A percentile compares a stretch with the other conserved stretches of the same genome.
Evolutionary conservation across 148 eudicot genomes (phyloP).

Genomic region (Polygonum maritimum): DNA sequence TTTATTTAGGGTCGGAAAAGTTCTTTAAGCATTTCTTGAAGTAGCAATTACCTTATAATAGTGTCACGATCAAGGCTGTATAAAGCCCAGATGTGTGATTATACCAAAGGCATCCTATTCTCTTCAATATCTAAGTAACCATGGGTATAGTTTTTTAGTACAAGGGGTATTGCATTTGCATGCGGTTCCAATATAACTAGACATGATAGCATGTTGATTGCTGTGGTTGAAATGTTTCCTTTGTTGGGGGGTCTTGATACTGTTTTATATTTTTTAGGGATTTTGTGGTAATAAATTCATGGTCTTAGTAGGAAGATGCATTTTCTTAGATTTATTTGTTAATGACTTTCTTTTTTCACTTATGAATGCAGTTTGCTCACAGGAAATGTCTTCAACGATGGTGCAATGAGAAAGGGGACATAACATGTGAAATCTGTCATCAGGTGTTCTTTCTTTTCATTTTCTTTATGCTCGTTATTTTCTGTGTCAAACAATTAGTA

Average conservation of each 20-base stretch:
- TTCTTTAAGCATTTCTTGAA: neutral
- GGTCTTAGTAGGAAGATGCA: neutral
- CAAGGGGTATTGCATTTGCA: neutral
- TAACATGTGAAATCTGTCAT: slow-evolving; percentile 78
- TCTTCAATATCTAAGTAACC: neutral
- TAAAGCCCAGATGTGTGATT: neutral
- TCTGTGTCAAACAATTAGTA: neutral
- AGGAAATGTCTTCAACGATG: slow-evolving; percentile 80
- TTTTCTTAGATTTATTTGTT: slow-evolving; percentile 7
- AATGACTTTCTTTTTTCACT: slow-evolving; percentile 3
- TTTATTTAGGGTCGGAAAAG: neutral
- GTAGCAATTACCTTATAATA: neutral
- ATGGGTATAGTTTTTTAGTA: neutral
- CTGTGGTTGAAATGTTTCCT: neutral
- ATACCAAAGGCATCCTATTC: neutral
- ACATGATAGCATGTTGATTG: neutral
- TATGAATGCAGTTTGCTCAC: slow-evolving; percentile 59
- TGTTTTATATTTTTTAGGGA: neutral
- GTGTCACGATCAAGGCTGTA: neutral
- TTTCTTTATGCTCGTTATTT: neutral
- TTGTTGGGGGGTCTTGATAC: neutral
- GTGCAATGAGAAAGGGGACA: slow-evolving; percentile 86
- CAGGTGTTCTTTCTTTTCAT: slow-evolving; percentile 37
- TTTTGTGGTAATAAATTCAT: neutral
- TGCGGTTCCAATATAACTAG: neutral